Conservation (phyloP, 164 flowering plant species). For the Sedum album region DNA sequence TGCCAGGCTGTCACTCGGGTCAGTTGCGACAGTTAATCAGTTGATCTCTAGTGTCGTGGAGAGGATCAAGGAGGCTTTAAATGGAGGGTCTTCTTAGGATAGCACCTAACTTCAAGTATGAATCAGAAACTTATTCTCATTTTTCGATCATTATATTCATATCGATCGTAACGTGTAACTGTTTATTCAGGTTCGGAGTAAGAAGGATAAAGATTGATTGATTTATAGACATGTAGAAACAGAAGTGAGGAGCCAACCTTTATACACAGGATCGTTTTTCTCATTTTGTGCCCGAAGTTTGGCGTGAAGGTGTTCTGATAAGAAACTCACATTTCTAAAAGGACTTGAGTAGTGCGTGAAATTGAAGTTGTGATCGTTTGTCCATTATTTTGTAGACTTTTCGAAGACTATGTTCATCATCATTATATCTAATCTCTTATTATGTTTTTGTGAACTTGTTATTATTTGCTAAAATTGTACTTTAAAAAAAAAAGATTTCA, state of each 20-base stretch:
- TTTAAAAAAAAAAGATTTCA: too few species aligned
- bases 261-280: constrained; percentile 16
- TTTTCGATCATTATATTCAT: too few species aligned
- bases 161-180: too few species aligned
- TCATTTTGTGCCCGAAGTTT: not conserved
- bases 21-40: constrained; percentile 74
- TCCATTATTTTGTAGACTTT: not conserved
- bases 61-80: constrained; percentile 54
- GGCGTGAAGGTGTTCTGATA: constrained; percentile 26
- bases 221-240: constrained; percentile 8
- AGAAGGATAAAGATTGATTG: not conserved
- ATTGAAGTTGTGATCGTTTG: not conserved
- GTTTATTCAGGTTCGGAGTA: not conserved
- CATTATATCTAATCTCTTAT: too few species aligned
- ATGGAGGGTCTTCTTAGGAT: constrained; percentile 32
- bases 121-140: not conserved
- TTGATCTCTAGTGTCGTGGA: constrained; percentile 78
- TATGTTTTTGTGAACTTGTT: too few species aligned
- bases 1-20: constrained; percentile 73
- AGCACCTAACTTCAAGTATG: not conserved
- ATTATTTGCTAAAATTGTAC: too few species aligned
- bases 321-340: not conserved
- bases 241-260: constrained; percentile 60
- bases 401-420: not conserved
- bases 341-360: constrained; percentile 13